Percentiles rank a stretch among this genome's conserved stretches.
These are phyloP conservation scores for Fusarium coffeatum DNA, from an alignment of 2,329 filamentous ascomycete genomes.

Conservation along the genomic window DNA sequence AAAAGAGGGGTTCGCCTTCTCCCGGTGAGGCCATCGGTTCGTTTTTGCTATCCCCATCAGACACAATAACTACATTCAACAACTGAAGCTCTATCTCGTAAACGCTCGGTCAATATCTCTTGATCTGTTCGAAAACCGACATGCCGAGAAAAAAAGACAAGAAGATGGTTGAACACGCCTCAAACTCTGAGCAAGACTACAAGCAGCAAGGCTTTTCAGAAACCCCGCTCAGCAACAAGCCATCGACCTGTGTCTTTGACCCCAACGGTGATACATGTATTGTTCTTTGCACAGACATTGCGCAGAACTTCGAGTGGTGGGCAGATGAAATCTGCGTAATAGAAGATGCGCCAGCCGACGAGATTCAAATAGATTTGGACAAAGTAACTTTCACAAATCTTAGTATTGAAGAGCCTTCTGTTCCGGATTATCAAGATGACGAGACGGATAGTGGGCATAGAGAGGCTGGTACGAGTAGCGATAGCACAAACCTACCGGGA, in stretches of 20 bases:
- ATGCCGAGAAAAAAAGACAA: neutral
- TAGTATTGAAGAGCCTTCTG: accelerated
- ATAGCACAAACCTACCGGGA: accelerated
- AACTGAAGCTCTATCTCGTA: neutral
- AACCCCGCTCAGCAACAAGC: neutral
- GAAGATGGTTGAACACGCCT: accelerated
- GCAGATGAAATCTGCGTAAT: neutral
- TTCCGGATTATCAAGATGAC: accelerated
- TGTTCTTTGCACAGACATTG: neutral
- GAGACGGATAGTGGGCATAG: accelerated
- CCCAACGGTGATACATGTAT: neutral
- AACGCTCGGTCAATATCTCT: neutral
- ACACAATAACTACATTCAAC: neutral
- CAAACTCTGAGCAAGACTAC: neutral
- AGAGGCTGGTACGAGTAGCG: accelerated
- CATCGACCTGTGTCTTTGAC: neutral
- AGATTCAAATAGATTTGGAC: neutral
- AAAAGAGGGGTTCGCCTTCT: neutral
- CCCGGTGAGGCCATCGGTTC: neutral
- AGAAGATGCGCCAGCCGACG: neutral
- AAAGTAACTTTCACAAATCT: neutral
- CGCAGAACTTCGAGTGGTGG: neutral
- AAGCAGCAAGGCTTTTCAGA: too few relatives aligned
- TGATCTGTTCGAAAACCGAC: neutral
- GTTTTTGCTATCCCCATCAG: neutral